Conservation (phyloP, 352 stramenopile species). For the Phytophthora macrochlamydospora region DNA sequence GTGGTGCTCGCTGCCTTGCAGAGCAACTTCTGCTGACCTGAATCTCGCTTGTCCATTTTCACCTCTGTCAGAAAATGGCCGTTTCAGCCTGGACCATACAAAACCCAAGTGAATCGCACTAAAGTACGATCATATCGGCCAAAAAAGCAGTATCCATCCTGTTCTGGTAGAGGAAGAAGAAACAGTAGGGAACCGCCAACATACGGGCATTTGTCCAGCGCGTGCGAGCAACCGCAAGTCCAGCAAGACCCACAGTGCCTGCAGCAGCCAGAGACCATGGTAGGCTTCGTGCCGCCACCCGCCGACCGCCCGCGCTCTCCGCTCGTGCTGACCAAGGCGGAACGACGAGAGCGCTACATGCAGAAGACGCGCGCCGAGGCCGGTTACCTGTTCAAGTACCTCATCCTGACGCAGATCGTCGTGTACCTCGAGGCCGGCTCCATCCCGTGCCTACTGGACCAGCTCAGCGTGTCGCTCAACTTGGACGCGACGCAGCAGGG, state of each 20-base stretch:
- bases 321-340: conserved; percentile 47
- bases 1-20: too few relatives aligned
- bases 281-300: conserved; percentile 30
- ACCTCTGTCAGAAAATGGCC: too few relatives aligned
- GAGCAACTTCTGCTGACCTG: too few relatives aligned
- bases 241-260: too few relatives aligned
- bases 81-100: too few relatives aligned
- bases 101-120: too few relatives aligned
- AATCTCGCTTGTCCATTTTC: too few relatives aligned
- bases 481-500: conserved; percentile 80
- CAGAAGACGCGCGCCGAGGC: conserved; percentile 72
- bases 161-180: too few relatives aligned
- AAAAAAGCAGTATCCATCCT: too few relatives aligned
- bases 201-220: neutral
- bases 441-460: conserved; percentile 82
- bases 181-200: neutral
- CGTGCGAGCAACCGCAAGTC: too few relatives aligned
- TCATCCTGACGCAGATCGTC: conserved; percentile 84
- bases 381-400: conserved; percentile 87
- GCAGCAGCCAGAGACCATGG: conserved; percentile 17
- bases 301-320: conserved; percentile 1
- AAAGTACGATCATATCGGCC: too few relatives aligned
- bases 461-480: conserved; percentile 72
- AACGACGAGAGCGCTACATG: conserved; percentile 76
- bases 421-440: conserved; percentile 84